Evolutionary conservation across 2,329 filamentous ascomycete genomes (phyloP), one percentile per base, ranked within the genome.

Genomic region (Sarocladium kiliense): DNA sequence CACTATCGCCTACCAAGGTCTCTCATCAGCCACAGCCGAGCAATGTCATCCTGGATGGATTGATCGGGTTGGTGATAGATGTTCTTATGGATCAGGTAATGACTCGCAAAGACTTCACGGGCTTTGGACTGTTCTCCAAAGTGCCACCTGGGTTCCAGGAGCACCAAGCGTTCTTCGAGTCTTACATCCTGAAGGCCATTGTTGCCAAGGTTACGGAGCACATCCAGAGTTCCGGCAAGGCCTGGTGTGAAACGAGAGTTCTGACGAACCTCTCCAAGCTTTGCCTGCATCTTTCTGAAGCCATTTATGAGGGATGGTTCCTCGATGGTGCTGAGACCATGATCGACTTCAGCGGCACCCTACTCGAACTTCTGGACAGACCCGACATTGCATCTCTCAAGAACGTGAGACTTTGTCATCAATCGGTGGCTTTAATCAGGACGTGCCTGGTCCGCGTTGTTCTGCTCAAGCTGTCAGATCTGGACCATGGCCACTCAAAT

Each of bases 271-370:
- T 99, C 65, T 86, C 88, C 1, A 84, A 91, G 12, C 88, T 97
- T 59, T 84, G 86, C 30, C 76, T 82, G 2, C 90, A 97, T 65
- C 81, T 97, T 67, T 84, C 88, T 0, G 94, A 99, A 68, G 89
- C 91, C 5, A 87, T 96, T 12, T 97, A 94, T 61, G 94, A 97
- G 70, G 94, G 94, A 16, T 97, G 92, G 90, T 97, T 97, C 65
- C 82, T 97, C 59, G 87, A 94, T 60, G 93, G 93, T 1, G 89
- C 89, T 1, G 88, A 91, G 62, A 79, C 84, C 3, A 81, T 94
- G 62, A 79, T 97, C 30, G 92, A 97, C 63, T 95, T 97, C 63
- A 82, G 87, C 3, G 94, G 93, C 1, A 85, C 87, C 54, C 72
- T 97, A 6, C 72, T 99, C 6, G 94, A 99, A 66, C 93, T 96